Evolutionary conservation across 129 eudicot genomes (phyloP).

Genomic region (Centella asiatica): DNA sequence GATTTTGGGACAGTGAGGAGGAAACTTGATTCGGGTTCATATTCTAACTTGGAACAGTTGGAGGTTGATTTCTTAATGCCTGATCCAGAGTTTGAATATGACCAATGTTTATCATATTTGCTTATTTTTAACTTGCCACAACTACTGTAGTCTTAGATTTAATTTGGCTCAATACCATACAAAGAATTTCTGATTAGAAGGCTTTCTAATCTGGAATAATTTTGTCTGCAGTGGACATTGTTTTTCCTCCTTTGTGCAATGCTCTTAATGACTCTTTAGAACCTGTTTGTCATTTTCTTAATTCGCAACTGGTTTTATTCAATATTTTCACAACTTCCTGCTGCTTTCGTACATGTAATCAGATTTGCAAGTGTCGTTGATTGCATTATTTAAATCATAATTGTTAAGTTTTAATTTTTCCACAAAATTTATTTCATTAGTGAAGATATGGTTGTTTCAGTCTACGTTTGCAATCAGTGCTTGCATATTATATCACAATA

Average conservation of each 20-base stretch:
- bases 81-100: not conserved
- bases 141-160: not conserved
- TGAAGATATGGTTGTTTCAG: too few species aligned
- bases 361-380: not conserved
- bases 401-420: too few species aligned
- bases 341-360: not conserved
- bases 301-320: too few species aligned
- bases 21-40: slow-evolving; percentile 62
- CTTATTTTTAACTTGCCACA: slow-evolving; percentile 6
- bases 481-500: too few species aligned
- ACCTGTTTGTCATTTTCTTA: not conserved
- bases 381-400: not conserved
- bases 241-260: not conserved
- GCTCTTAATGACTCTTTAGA: not conserved
- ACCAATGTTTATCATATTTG: not conserved
- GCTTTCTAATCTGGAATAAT: not conserved
- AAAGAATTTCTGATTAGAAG: not conserved
- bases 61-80: slow-evolving; percentile 58
- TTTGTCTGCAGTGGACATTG: too few species aligned
- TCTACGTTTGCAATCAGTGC: too few species aligned
- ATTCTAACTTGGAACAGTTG: slow-evolving; percentile 61
- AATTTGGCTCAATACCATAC: not conserved
- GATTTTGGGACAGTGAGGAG: slow-evolving; percentile 82
- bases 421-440: too few species aligned
- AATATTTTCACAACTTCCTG: not conserved